Percentiles rank a stretch among this genome's conserved stretches.
Conservation (phyloP, 208 protist genomes). For the Naegleria fowleri region DNA sequence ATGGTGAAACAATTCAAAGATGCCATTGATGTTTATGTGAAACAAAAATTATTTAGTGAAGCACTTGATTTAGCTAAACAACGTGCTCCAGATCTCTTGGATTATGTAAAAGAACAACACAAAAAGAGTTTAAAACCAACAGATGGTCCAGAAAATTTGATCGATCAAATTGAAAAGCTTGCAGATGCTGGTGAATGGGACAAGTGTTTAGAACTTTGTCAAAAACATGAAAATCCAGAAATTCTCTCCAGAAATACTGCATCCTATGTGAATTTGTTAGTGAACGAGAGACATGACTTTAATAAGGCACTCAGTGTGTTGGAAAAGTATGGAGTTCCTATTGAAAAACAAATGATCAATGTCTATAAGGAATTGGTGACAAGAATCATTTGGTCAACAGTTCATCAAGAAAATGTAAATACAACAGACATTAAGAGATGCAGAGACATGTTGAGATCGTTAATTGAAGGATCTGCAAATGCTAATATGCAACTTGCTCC, state of each 20-base stretch:
- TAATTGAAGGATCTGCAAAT: background rate
- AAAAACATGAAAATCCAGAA: conserved; percentile 31
- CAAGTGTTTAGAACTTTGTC: conserved; percentile 38
- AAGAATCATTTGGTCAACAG: background rate
- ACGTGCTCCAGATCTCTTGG: background rate
- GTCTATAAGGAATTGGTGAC: background rate
- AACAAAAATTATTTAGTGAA: background rate
- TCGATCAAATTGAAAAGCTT: conserved; percentile 35
- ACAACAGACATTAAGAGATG: background rate
- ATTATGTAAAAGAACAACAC: background rate
- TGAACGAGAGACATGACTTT: background rate
- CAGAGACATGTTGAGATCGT: background rate
- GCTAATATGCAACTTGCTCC: background rate
- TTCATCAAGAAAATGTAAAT: background rate
- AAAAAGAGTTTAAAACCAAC: conserved; percentile 23
- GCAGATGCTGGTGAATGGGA: conserved; percentile 40
- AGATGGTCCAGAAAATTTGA: background rate
- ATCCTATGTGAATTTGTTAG: background rate
- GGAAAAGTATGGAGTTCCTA: background rate
- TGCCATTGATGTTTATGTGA: conserved; percentile 8
- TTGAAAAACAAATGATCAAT: background rate
- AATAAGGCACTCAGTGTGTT: background rate
- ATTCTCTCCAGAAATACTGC: background rate
- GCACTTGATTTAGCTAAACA: background rate
- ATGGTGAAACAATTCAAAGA: background rate